phyloP scores from a whole-genome alignment of 176 grass and related monocot species.

The Aegilops umbellulata region DNA sequence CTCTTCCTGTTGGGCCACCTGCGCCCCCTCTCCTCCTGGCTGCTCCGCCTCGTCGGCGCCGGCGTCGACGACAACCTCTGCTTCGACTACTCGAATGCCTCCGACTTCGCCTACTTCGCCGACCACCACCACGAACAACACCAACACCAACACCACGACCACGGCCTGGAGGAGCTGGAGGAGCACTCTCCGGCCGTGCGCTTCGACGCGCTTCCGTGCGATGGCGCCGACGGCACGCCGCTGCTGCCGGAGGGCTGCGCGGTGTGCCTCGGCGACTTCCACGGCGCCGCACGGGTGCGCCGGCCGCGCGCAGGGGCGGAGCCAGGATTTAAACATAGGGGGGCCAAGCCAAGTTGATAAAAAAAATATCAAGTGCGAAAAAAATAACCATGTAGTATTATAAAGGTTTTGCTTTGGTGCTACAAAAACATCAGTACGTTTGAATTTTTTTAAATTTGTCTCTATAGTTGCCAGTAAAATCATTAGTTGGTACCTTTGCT shows the following conservation, averaged over 20 bases:
- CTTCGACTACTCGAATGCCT: background rate
- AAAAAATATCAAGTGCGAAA: too few relatives aligned
- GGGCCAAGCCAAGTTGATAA: too few relatives aligned
- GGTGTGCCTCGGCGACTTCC: slow-evolving; percentile 82
- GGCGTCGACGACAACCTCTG: background rate
- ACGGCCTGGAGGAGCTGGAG: slow-evolving; percentile 16
- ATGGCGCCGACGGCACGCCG: background rate
- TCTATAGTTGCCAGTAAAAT: too few relatives aligned
- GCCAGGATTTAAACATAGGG: too few relatives aligned
- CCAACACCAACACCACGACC: background rate
- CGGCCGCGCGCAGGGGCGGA: slow-evolving; percentile 22
- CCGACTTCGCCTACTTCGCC: background rate
- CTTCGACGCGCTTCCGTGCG: slow-evolving; percentile 50
- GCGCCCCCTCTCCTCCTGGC: slow-evolving; percentile 48
- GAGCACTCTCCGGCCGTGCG: slow-evolving; percentile 58
- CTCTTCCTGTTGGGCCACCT: slow-evolving; percentile 58
- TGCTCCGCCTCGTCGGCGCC: slow-evolving; percentile 57
- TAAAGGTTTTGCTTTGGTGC: too few relatives aligned
- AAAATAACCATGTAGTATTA: too few relatives aligned
- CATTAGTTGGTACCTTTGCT: too few relatives aligned
- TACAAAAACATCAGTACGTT: too few relatives aligned
- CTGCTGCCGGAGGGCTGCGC: slow-evolving; percentile 41
- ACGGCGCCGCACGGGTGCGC: slow-evolving; percentile 63
- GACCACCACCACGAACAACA: too few relatives aligned
- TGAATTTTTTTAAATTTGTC: too few relatives aligned